Evolutionary conservation across 2,329 filamentous ascomycete species (phyloP), one percentile per base, ranked within the genome.

Genomic region (Microcera coccophila): DNA sequence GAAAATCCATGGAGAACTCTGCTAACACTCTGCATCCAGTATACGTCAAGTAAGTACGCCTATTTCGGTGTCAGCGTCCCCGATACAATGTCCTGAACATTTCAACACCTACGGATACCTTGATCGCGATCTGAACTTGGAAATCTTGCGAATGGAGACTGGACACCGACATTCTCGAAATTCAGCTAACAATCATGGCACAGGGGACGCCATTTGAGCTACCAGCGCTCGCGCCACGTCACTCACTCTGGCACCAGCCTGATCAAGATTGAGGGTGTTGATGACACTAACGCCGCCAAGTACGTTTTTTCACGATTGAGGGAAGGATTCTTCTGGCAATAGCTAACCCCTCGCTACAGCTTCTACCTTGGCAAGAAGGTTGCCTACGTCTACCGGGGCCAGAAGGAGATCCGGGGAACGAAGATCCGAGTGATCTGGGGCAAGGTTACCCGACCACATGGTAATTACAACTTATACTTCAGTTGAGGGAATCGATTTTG

Each of bases 341-440:
- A 53, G 51, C 61, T 65, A 58, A 65, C 36, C 39, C 31, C 33
- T 12, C 29, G 28, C 42, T 48, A 46, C 60, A 80, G 77, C 76
- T 96, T 96, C 87, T 98, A 98, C 80, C 79, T 89, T 60, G 93
- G 93, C 77, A 98, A 98, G 87, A 90, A 90, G 79, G 84, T 97
- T 71, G 93, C 93, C 71, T 98, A 90, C 75, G 90, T 98, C 75
- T 98, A 97, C 83, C 89, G 90, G 69, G 91, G 85, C 63, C 84
- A 88, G 75, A 90, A 84, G 76, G 89, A 95, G 80, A 81, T 95
- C 68, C 87, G 91, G 66, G 93, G 93, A 71, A 91, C 90, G 72
- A 97, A 97, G 85, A 94, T 97, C 77, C 84, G 91, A 69, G 86
- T 97, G 63, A 96, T 97, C 79, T 97, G 90, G 90, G 91, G 91